Base-by-base conservation (phyloP, 768 basidiomycete species). In the Russula olivacea region DNA sequence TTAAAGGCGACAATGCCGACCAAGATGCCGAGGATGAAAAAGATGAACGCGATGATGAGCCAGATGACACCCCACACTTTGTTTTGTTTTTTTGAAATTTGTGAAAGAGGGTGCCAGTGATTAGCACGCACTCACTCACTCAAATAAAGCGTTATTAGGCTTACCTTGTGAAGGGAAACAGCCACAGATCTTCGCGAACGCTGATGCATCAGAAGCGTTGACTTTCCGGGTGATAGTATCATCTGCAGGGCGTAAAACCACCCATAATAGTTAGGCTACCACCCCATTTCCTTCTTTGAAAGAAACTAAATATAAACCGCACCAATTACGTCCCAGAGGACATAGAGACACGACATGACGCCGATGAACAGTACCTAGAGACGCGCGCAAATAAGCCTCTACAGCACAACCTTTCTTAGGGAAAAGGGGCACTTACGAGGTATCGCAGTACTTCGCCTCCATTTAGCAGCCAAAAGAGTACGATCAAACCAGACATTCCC, bases 41-140 rank as follows among this genome's bases (percentile, higher is more conserved):
- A 93, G 9, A 80, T 64, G 59, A 89, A 79, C 0, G 91, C 87
- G 34, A 84, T 72, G 67, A 94, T 73, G 41, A 93, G 82, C 93
- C 93, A 95, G 55, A 95, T 80, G 58, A 93, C 83, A 38, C 93
- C 93, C 92, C 91, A 93, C 0, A 90, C 91, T 91, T 64, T 49
- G 8, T 6, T 91, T 64, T 49, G 8, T 6, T 91, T 91, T 63
- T 25, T 5, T 9, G 25, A 49, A 36, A 48, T 23, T 15, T 23
- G 47, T 48, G 21, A 43, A 23, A 40, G 2, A 30, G 4, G 4
- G 36, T 17, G 25, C 34, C n/a, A 12, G 25, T 4, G 15, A 30
- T 61, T 21, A 61, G 51, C 23, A 53, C 12, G 10, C 17, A 3
- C 7, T 32, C 11, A 4, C 28, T 28, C 28, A 28, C 11, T 38